phyloP scores from a whole-genome alignment of 2,329 filamentous ascomycete genomes.

The Trichothecium sympodiale region DNA sequence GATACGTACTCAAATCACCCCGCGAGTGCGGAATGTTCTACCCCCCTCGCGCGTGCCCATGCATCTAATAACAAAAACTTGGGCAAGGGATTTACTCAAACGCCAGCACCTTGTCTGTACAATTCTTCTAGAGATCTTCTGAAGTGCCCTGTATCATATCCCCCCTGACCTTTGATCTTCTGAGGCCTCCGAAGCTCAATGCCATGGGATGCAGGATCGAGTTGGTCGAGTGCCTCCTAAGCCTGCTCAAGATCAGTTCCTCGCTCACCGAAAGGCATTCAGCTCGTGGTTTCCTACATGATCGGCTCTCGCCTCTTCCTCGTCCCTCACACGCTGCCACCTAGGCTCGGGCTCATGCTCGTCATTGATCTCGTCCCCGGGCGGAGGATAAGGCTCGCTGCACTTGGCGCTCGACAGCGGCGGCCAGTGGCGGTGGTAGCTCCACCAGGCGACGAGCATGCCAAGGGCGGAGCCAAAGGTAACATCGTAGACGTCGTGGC shows the following conservation, averaged over 20 bases:
- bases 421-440: slow-evolving; percentile 55
- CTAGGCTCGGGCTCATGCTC: slow-evolving; percentile 10
- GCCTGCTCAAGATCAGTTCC: background rate
- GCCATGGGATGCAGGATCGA: no score
- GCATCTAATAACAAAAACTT: no score
- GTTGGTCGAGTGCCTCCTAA: no score
- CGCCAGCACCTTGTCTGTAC: no score
- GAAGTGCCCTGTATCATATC: no score
- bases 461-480: slow-evolving; percentile 50
- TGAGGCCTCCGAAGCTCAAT: no score
- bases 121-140: no score
- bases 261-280: slow-evolving; percentile 7
- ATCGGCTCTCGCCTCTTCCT: slow-evolving; percentile 35
- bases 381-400: slow-evolving; percentile 44
- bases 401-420: slow-evolving; percentile 38
- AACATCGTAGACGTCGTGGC: slow-evolving; percentile 63
- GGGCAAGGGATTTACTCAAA: no score
- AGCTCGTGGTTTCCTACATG: slow-evolving; percentile 14
- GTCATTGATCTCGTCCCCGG: slow-evolving; percentile 21
- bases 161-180: no score
- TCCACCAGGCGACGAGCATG: slow-evolving; percentile 50
- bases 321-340: slow-evolving; percentile 38
- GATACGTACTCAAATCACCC: no score
- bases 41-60: no score
- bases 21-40: no score